Evolutionary conservation across 2,329 filamentous ascomycete species (phyloP).

Genomic region (Fusarium sp.): DNA sequence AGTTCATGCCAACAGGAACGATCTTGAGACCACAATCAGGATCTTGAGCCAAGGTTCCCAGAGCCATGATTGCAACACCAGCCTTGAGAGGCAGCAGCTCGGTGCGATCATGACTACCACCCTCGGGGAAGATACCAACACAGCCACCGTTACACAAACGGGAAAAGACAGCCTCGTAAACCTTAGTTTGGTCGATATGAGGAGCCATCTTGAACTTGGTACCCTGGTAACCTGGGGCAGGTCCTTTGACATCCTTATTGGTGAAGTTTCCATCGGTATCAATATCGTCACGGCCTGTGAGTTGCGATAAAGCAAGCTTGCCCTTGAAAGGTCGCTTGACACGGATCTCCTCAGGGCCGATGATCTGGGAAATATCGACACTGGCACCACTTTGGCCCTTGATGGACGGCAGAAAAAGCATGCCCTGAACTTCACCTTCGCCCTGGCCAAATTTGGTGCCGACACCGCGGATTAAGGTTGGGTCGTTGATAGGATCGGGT

Average conservation of each 20-base stretch:
- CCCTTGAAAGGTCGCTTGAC: slow-evolving; percentile 90
- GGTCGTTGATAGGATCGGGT: slow-evolving; percentile 86
- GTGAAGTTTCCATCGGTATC: slow-evolving; percentile 73
- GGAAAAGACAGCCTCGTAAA: slow-evolving; percentile 93
- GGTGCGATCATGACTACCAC: slow-evolving; percentile 93
- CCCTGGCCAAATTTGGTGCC: slow-evolving; percentile 83
- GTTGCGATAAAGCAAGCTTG: slow-evolving; percentile 77
- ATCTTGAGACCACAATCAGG: slow-evolving; percentile 92
- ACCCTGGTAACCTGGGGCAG: slow-evolving; percentile 75
- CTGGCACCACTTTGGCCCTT: slow-evolving; percentile 82
- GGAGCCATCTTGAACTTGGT: slow-evolving; percentile 89
- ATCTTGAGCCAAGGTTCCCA: slow-evolving; percentile 86
- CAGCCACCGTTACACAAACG: slow-evolving; percentile 85
- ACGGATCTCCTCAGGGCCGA: slow-evolving; percentile 82
- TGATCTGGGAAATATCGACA: slow-evolving; percentile 84
- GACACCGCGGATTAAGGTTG: slow-evolving; percentile 80
- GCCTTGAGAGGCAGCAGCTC: slow-evolving; percentile 94
- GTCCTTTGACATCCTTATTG: slow-evolving; percentile 64
- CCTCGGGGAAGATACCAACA: slow-evolving; percentile 96
- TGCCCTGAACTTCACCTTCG: slow-evolving; percentile 80
- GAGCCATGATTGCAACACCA: slow-evolving; percentile 96
- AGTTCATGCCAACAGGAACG: slow-evolving; percentile 98
- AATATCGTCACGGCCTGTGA: slow-evolving; percentile 83
- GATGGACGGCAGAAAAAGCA: slow-evolving; percentile 86
- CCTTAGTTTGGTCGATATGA: slow-evolving; percentile 91